Evolutionary conservation across 768 basidiomycete species (phyloP).

Genomic region (Naganishia friedmannii): DNA sequence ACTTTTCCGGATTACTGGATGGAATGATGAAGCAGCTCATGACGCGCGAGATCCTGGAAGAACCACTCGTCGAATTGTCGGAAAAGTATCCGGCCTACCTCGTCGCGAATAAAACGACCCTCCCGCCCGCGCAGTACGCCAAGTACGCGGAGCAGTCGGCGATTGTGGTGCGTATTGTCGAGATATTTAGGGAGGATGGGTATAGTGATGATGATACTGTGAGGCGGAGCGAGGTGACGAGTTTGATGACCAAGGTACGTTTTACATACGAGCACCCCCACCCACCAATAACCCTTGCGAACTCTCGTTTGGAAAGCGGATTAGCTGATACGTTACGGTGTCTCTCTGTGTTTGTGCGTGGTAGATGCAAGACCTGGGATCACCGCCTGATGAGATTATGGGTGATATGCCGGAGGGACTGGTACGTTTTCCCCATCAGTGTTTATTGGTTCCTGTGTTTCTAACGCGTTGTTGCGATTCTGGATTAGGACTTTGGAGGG

Average conservation of each 20-base stretch:
- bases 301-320: neutral
- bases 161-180: constrained; percentile 44
- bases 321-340: neutral
- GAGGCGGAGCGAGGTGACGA: constrained; percentile 28
- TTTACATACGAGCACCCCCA: too few relatives aligned
- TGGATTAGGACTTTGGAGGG: constrained; percentile 22
- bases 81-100: constrained; percentile 52
- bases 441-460: too few relatives aligned
- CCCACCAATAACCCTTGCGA: too few relatives aligned
- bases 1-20: constrained; percentile 44
- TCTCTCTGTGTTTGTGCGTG: neutral
- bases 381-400: constrained; percentile 51
- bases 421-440: too few relatives aligned
- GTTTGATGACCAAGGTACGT: constrained; percentile 17
- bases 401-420: constrained; percentile 50
- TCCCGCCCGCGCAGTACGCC: constrained; percentile 38
- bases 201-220: constrained; percentile 45
- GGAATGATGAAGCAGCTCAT: constrained; percentile 53
- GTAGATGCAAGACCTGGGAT: constrained; percentile 52
- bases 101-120: constrained; percentile 33
- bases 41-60: constrained; percentile 51
- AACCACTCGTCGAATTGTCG: constrained; percentile 49
- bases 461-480: too few relatives aligned
- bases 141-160: constrained; percentile 42
- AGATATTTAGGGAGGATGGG: constrained; percentile 40